phyloP scores from a whole-genome alignment of 306 rosid species.

The Acacia acuminata region DNA sequence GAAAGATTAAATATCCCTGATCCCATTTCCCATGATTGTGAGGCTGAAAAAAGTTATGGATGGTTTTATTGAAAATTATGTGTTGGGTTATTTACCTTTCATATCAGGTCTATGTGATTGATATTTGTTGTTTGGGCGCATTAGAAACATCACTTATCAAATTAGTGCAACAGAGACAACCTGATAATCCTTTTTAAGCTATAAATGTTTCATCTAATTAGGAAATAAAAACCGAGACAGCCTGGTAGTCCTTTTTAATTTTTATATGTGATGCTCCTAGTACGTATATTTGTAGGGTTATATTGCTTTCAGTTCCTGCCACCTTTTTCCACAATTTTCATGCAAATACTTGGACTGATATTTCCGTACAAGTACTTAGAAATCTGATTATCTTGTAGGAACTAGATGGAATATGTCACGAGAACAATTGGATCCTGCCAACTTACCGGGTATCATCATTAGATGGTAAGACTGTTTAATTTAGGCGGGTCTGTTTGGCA shows the following conservation, averaged over 20 bases:
- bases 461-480: constrained; percentile 47
- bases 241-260: not conserved
- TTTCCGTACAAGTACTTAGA: constrained; percentile 2
- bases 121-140: not conserved
- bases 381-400: constrained; percentile 40
- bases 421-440: constrained; percentile 62
- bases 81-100: not conserved
- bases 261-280: not conserved
- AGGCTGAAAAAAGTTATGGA: not conserved
- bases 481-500: not conserved
- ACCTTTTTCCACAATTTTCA: not conserved
- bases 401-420: constrained; percentile 37
- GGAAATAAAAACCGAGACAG: not conserved
- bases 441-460: constrained; percentile 46
- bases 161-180: not conserved
- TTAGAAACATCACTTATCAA: not conserved
- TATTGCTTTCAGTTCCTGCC: not conserved
- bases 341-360: not conserved
- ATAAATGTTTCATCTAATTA: not conserved
- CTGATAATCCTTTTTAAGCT: not conserved
- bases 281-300: not conserved
- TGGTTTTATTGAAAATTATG: not conserved
- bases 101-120: not conserved
- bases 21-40: constrained; percentile 2
- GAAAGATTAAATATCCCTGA: not conserved